Evolutionary conservation across 495 filamentous ascomycete genomes (phyloP), one percentile per base, ranked within the genome.

Genomic region (Oidiodendron maius): DNA sequence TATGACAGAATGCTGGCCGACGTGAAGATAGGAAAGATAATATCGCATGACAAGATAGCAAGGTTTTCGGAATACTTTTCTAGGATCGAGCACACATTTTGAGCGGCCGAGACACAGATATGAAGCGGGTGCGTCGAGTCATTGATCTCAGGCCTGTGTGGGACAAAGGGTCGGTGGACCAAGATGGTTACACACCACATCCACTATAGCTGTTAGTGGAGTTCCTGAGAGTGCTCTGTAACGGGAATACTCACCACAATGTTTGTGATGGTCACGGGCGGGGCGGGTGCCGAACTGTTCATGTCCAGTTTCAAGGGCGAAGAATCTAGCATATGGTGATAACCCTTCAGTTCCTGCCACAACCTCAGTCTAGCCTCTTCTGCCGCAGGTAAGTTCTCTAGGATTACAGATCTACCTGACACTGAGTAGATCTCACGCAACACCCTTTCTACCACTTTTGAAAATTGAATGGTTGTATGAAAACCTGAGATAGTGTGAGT

Each of bases 241-340:
- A 12, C 12, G 17, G 13, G n/a, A 6, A 15, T 3, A 54, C 56
- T 40, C 48, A 52, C 56, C 15, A 59, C 52, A 45, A 51, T 51
- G 17, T 59, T 59, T 18, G 57, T 59, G 26, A 59, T 40, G 3
- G 39, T 26, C 5, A 39, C 52, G 25, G 57, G 57, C 1, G 50
- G 40, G 32, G 49, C 52, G n/a, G 36, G 46, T 4, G 52, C 35
- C 3, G 46, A n/a, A 6, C 46, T 36, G 21, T 38, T 52, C 22
- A 56, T 12, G 43, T 59, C 57, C 13, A 59, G 34, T 22, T 40
- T 52, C 46, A 59, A 40, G n/a, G 56, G 51, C 2, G 57, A 59
- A 21, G 21, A 36, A 15, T 53, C 52, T 25, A 59, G 38, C 17
- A 50, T 41, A 11, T 22, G 34, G 17, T 56, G 40, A 48, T 49